Evolutionary conservation across 257 asterid species (phyloP).

Genomic region (Jacaranda mimosifolia): DNA sequence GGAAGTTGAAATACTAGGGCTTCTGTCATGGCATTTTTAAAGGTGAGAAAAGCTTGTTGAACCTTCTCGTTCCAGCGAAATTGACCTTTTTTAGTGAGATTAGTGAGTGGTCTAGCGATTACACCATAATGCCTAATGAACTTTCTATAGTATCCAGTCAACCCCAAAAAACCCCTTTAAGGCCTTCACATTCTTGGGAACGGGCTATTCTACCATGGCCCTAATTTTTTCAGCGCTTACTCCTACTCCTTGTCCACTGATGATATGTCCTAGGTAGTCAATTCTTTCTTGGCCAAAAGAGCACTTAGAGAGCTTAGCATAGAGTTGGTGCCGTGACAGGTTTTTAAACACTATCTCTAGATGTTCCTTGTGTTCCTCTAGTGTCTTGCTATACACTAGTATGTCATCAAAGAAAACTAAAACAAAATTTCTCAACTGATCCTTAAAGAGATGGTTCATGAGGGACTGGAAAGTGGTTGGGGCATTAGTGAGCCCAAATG

Average conservation of each 20-base stretch:
- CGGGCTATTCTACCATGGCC: background rate
- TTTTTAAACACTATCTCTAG: background rate
- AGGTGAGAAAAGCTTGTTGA: background rate
- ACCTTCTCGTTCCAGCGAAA: background rate
- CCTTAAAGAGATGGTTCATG: background rate
- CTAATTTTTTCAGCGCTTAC: background rate
- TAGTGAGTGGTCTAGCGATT: background rate
- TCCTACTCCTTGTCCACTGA: fast-evolving
- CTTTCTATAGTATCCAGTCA: background rate
- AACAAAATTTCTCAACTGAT: background rate
- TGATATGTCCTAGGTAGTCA: background rate
- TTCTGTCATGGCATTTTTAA: background rate
- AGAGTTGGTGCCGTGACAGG: background rate
- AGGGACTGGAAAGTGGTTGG: too few species aligned
- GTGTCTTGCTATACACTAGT: background rate
- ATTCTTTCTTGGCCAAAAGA: background rate
- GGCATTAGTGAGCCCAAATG: too few species aligned
- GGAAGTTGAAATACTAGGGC: background rate
- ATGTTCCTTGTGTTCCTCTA: background rate
- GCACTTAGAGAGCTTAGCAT: background rate
- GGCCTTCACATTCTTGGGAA: background rate
- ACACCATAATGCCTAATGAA: background rate
- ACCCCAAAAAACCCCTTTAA: background rate
- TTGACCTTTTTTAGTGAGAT: background rate
- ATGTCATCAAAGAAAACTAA: background rate